Conservation (phyloP, 768 basidiomycete species). For the Podaxis mareebaensis region DNA sequence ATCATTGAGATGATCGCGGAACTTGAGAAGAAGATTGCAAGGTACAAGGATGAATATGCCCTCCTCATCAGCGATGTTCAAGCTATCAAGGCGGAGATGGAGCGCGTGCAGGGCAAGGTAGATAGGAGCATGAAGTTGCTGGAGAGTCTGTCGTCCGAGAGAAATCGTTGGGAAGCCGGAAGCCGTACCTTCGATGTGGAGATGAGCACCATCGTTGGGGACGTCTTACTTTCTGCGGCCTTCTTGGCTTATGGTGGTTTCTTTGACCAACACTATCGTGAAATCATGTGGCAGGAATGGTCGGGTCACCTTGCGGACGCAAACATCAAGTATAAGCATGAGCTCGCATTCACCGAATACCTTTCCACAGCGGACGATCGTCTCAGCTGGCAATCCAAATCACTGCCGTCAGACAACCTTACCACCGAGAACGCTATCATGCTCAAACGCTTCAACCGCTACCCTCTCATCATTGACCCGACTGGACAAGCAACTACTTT, state of each 20-base stretch:
- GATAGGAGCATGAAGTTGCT: slow-evolving; percentile 95
- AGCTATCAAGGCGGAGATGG: slow-evolving; percentile 97
- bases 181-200: slow-evolving; percentile 96
- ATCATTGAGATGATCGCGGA: slow-evolving; percentile 93
- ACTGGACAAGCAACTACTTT: slow-evolving; percentile 96
- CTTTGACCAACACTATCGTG: slow-evolving; percentile 98
- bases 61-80: slow-evolving; percentile 95
- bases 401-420: slow-evolving; percentile 92
- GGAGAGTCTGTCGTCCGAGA: slow-evolving; percentile 92
- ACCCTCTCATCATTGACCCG: slow-evolving; percentile 96
- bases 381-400: slow-evolving; percentile 92
- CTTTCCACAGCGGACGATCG: slow-evolving; percentile 97
- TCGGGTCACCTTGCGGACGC: slow-evolving; percentile 85
- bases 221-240: slow-evolving; percentile 92
- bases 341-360: slow-evolving; percentile 93
- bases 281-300: slow-evolving; percentile 98
- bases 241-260: slow-evolving; percentile 97
- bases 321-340: slow-evolving; percentile 87
- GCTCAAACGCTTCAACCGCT: slow-evolving; percentile 96
- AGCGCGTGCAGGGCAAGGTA: slow-evolving; percentile 94
- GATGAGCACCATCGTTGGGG: slow-evolving; percentile 98
- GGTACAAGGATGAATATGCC: slow-evolving; percentile 97
- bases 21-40: slow-evolving; percentile 88
- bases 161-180: slow-evolving; percentile 90
- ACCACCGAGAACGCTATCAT: slow-evolving; percentile 99